Base-by-base conservation (phyloP, 345 rosid species). In the Eucalyptus virginea region DNA sequence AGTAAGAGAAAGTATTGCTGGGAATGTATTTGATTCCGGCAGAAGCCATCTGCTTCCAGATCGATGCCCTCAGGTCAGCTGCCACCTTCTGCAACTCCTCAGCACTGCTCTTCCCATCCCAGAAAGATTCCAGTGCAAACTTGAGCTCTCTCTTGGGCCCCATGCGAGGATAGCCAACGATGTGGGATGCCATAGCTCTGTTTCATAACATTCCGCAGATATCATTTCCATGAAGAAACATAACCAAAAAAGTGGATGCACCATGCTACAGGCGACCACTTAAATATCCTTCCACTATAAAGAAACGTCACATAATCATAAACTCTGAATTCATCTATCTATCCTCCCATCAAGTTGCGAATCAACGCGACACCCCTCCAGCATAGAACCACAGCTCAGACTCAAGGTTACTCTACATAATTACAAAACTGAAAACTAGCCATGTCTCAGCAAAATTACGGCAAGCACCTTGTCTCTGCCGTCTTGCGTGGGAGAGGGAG, bases 121-220 rank as follows among this genome's bases (percentile, higher is more conserved):
- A 98, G 94, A 97, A 98, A 45, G 98, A 98, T 60, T 98, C 99
- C 97, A 97, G 92, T 2, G 98, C 99, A 54, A 96, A 97, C 92
- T 96, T 97, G 88, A 97, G 97, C 96, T 96, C 99, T 89, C 99
- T 97, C 94, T 96, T 96, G 91, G 99, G 99, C 60, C 98, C 99
- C 98, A 97, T 95, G 67, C 98, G 98, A 60, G 99, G 99, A 62
- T 98, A 98, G 93, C 99, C 99, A 93, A 96, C 99, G 90, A 98
- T 92, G 94, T 98, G 99, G 58, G 98, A 95, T 3, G 98, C 97
- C 99, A 98, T 97, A 93, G 90, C 91, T 86, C 94, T 93, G 88
- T 37, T 87, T n/a, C n/a, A 81, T 45, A 86, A 26, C 44, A 81
- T 58, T 32, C 77, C 18, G 6, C 42, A 49, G 26, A 81, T 30